Base-by-base conservation (phyloP, 1,284 basidiomycete species). In the Malassezia sp. region DNA sequence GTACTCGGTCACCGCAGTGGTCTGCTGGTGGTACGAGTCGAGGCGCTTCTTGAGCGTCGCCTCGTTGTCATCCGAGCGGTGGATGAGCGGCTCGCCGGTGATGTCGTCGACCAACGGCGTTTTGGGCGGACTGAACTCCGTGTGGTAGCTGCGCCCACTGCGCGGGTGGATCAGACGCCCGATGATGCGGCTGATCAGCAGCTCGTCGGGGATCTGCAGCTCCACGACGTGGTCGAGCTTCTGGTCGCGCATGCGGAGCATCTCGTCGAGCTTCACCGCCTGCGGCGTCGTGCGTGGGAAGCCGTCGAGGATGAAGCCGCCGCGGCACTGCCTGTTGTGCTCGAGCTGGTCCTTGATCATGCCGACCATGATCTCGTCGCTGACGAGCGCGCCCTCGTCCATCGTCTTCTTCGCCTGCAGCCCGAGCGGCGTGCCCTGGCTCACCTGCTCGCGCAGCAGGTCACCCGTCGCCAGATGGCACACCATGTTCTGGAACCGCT, bases 211-310 rank as follows among this genome's bases (percentile, higher is more conserved):
- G 70, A 97, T 90, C 71, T 83, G 77, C 53, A 97, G 80, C 72
- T 97, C 84, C 38, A 96, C 79, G 49, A 88, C 90, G 45, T 82
- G 83, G 75, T 96, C 84, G 38, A 97, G 78, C 44, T 70, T 63
- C 75, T 95, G 87, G 62, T 84, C 80, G 68, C 85, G 82, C 12
- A 68, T 72, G 17, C 75, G 69, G 38, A 97, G 80, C 91, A 97
- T 96, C 55, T 76, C 74, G 71, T 95, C 91, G 54, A 97, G 81
- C 74, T 95, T 97, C 74, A 89, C 80, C 5, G 91, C 93, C 70
- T 97, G 93, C n/a, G 85, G 82, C 31, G 95, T 87, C 12, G 91
- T 97, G 39, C 93, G 84, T 27, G 91, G 91, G 80, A 97, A 97
- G 17, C 91, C 91, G 68, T 97, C 91, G 38, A 97, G 79, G 55